phyloP scores from a whole-genome alignment of 441 rosid species.

The Metrosideros polymorpha region DNA sequence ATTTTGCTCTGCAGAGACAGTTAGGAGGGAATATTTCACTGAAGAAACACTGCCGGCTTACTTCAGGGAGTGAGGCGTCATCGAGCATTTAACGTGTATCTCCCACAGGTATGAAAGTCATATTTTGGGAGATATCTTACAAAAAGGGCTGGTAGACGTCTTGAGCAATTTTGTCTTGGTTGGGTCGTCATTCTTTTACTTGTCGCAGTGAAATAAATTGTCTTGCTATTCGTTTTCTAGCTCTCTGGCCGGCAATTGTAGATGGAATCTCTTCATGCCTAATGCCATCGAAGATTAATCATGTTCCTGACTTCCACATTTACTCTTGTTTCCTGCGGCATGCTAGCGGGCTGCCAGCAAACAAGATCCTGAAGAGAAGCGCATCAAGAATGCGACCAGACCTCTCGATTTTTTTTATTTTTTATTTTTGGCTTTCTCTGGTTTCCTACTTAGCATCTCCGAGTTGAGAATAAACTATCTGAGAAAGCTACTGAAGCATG shows the following conservation, averaged over 20 bases:
- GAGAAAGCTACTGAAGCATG: background rate
- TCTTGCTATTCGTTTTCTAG: background rate
- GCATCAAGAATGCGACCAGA: background rate
- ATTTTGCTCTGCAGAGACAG: constrained; percentile 60
- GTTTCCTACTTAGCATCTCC: background rate
- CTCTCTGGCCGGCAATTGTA: background rate
- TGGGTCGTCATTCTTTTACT: background rate
- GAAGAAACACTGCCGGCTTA: constrained; percentile 58
- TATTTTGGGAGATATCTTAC: background rate
- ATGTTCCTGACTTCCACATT: background rate
- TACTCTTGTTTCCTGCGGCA: background rate
- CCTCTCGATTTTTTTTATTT: background rate
- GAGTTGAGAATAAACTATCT: background rate
- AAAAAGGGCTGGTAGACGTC: background rate
- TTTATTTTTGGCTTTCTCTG: background rate
- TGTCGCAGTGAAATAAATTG: background rate
- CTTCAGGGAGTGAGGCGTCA: constrained; percentile 34
- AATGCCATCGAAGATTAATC: background rate
- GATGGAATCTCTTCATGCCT: background rate
- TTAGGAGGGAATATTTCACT: constrained; percentile 72
- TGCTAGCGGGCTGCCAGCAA: background rate
- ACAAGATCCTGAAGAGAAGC: background rate
- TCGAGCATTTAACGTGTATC: background rate
- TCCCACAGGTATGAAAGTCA: background rate
- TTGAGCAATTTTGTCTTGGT: background rate